These are phyloP conservation scores for Penicillium canescens DNA, from an alignment of 495 filamentous ascomycete species.

Conservation along the genomic window DNA sequence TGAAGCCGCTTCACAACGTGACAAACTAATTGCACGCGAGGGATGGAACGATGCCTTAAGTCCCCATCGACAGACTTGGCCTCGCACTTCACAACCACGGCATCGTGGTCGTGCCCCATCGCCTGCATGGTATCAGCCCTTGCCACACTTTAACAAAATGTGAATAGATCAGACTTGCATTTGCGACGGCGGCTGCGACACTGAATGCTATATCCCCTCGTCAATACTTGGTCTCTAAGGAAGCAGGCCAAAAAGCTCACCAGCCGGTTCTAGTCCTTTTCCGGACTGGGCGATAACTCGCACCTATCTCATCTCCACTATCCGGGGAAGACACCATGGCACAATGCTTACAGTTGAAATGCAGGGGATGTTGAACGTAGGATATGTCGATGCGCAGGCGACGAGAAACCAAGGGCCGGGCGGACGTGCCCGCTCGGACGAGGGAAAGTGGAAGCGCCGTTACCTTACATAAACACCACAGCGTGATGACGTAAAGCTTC, in stretches of 20 bases:
- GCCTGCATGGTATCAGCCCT: not conserved
- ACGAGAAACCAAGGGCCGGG: not conserved
- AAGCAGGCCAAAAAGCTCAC: not conserved
- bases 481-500: too few species aligned
- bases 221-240: not conserved
- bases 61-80: slow-evolving; percentile 10
- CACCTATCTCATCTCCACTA: not conserved
- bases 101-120: slow-evolving; percentile 12
- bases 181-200: slow-evolving; percentile 6
- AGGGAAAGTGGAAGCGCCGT: not conserved
- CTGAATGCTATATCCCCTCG: not conserved
- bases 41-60: slow-evolving; percentile 18
- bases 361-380: not conserved
- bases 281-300: not conserved
- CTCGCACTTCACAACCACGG: slow-evolving; percentile 6
- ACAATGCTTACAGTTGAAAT: not conserved
- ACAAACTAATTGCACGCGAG: slow-evolving; percentile 11
- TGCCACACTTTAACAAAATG: not conserved
- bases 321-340: not conserved
- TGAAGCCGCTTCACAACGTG: slow-evolving; percentile 1
- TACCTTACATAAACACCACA: too few species aligned
- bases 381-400: too few species aligned
- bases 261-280: slow-evolving; percentile 6
- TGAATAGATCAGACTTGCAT: not conserved
- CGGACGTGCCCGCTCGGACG: not conserved